Evolutionary conservation across 805 yeast species (phyloP), one percentile per base, ranked within the genome.

Genomic region (Cyberlindnera mississippiensis): DNA sequence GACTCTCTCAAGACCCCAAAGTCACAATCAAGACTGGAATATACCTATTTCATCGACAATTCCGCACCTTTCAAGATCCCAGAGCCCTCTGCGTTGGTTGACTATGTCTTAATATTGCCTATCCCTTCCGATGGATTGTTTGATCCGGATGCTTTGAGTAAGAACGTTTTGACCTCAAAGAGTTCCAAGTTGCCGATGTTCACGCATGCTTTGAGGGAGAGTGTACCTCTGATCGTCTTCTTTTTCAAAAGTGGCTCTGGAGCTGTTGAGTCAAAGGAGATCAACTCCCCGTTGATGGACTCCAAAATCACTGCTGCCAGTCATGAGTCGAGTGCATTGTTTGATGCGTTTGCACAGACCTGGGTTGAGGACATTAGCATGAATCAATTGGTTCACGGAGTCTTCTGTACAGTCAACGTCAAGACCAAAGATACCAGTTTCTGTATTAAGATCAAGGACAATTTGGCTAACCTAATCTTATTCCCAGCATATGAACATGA

Each of bases 51-150:
- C 46, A 32, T 69, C 13, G 55, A 53, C 17, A 50, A 52, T 7
- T 52, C 65, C 3, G 59, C 67, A 5, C 76, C 77, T 0, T 72
- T 74, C 44, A 49, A 55, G 16, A 48, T 72, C 12, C 70, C 72
- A 14, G 52, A 53, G 16, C 56, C 55, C 40, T 60, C 65, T 39
- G 52, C 59, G 16, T 51, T 73, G 35, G 50, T 57, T 4, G 72
- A 71, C 45, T 66, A 63, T 45, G 63, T 60, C 43, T 48, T 72
- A 39, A 56, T 72, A 4, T 39, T 72, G 7, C 76, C 76, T 1
- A 51, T 58, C 14, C 48, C 52, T 6, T 15, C 26, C 3, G 14
- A 33, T 12, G 44, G 42, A 15, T 40, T 45, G 3, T 61, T 59
- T 40, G 47, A 56, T 26, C 27, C 40, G 29, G 46, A 40, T 15